Evolutionary conservation across 192 early-diverging fungal species (phyloP), one percentile per base, ranked within the genome.

Genomic region (Mortierella antarctica): DNA sequence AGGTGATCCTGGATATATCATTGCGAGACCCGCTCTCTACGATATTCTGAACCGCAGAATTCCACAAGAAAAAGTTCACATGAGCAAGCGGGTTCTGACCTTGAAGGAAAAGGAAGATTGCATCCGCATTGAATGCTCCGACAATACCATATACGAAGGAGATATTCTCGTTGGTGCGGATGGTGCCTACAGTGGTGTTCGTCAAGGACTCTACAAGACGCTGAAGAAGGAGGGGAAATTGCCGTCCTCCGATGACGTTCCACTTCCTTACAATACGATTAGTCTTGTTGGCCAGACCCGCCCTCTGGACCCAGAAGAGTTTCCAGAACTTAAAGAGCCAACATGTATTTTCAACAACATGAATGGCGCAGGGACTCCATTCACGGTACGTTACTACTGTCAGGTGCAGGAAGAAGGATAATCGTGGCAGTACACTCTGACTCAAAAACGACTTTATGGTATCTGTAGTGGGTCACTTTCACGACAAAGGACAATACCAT

Each of bases 141-240:
- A 71, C 10, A 61, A 71, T 11, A 42, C 42, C 2, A 55, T 42
- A 7, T 12, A 55, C 15, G n/a, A 62, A 6, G 69, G 69, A 15
- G 57, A 71, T 23, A 71, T 71, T 44, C 48, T 71, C 7, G 51
- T 71, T 8, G 69, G 69, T 5, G 58, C 69, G 0, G 69, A 71
- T 17, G 69, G 69, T 9, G 69, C 69, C 23, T 62, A 71, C 23
- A 42, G 31, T 7, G 21, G 50, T 7, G 60, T 71, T 11, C 58
- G 69, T 2, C 69, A 71, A 14, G 40, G 18, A 12, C 13, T 71
- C 5, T 71, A 62, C 60, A 50, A 71, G 15, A 20, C 48, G 0
- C 14, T 71, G 44, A 54, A 53, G 14, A 61, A 55, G 20, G 21
- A 55, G 42, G 58, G 50, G 0, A 6, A 13, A 4, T 20, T 71